Evolutionary conservation across 345 rosid genomes (phyloP), one percentile per base, ranked within the genome.

Genomic region (Arabidopsis thaliana): DNA sequence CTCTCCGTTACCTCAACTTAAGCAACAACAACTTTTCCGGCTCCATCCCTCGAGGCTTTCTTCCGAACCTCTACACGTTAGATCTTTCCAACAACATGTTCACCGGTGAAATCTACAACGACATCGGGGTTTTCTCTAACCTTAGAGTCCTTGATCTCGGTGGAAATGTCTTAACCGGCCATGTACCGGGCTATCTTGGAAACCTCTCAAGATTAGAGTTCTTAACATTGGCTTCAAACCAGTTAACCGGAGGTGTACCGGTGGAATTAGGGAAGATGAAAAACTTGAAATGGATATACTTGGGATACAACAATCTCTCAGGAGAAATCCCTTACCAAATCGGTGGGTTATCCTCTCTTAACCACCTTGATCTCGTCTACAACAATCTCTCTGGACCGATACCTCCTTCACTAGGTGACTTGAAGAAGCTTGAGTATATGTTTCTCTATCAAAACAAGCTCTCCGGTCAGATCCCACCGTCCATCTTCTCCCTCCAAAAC

Each of bases 11-110:
- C 72, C 91, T 93, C 66, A 93, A 93, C 74, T 83, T 91, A 33
- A 93, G 98, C 78, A 86, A 86, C 85, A 93, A 91, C 67, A 93
- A 93, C 77, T 85, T 93, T 84, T 87, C 94, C 2, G 89, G 96
- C 44, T 77, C 71, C 0, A 72, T 93, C 52, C 91, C 91, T 25
- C 55, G 32, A 13, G 73, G 69, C 37, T 70, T 52, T 69, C 56
- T 55, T 63, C 65, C 30, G 0, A 70, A 62, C 38, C 88, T 94
- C 25, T 81, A 88, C 73, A 78, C 80, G 37, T 72, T 91, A 59
- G 98, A 94, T 74, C 89, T 94, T 8, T 91, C 96, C 51, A 90
- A 90, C 80, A 91, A 94, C 79, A 85, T 91, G 86, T 80, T 91
- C 48, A 67, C 91, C 0, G 93, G 97, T 67, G 52, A 77, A 49